Evolutionary conservation across 768 basidiomycete genomes (phyloP), one percentile per base, ranked within the genome.

Genomic region (Lactarius pseudohatsudake): DNA sequence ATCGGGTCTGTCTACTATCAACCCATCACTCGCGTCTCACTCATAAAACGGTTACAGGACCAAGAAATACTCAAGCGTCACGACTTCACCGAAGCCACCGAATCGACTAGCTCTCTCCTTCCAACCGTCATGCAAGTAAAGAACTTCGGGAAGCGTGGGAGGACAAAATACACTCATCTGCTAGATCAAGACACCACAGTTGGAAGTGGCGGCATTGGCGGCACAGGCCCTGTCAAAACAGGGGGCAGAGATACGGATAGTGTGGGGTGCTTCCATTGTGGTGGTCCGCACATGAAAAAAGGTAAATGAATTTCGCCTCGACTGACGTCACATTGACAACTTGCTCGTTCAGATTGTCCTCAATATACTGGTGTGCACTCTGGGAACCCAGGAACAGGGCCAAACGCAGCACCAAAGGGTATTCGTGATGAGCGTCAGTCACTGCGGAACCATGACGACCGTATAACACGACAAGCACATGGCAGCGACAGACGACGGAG

Each of bases 71-170:
- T 98, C 70, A 81, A 81, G 72, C 80, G 84, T 70, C 91, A 86
- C 74, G 94, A 98, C 77, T 97, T 80, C 74, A 95, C 94, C 0
- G 92, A 92, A 74, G 90, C 92, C 20, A 96, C 94, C 2, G 88
- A 89, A 74, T 93, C 91, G 26, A 90, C 92, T 0, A 65, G 96
- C 41, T 89, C 92, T 98, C 41, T 93, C 69, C 82, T 99, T 36
- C 97, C 97, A 11, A 86, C 92, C 78, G 91, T 97, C 65, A 96
- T 98, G 96, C 97, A 98, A 78, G 93, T 96, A 73, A 89, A 87
- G 76, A 89, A 98, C 79, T 98, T 96, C 73, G 93, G 94, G 55
- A 95, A 94, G 77, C 88, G 92, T 67, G 87, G 91, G 74, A 87
- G 91, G 57, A 94, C 93, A 36, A 96, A 99, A 79, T 98, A 98